Conservation (phyloP, 768 basidiomycete genomes). For the Omphalotus guepiniiformis region DNA sequence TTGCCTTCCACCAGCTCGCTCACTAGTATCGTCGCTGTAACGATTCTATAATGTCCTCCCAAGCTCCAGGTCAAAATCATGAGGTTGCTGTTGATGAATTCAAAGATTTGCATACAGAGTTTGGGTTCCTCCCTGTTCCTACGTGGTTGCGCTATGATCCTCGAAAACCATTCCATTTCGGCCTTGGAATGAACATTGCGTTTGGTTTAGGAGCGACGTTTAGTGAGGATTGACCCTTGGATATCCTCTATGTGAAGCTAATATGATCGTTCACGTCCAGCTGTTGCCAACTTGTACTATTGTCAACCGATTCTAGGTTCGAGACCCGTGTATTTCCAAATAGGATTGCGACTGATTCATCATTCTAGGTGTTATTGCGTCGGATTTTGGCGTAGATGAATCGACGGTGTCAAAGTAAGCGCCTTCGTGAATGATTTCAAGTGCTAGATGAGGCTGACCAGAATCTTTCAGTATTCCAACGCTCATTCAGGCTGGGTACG, state of each 20-base stretch:
- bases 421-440: slow-evolving; percentile 11
- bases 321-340: too few relatives aligned
- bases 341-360: too few relatives aligned
- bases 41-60: too few relatives aligned
- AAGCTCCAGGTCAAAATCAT: too few relatives aligned
- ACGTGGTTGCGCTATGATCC: slow-evolving; percentile 48
- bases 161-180: slow-evolving; percentile 45
- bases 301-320: too few relatives aligned
- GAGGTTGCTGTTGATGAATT: too few relatives aligned
- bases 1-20: too few relatives aligned
- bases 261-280: slow-evolving; percentile 27
- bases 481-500: slow-evolving; percentile 63
- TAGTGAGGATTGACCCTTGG: slow-evolving; percentile 26
- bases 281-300: slow-evolving; percentile 77
- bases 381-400: too few relatives aligned
- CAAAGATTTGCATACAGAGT: too few relatives aligned
- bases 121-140: slow-evolving; percentile 64
- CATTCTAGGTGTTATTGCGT: too few relatives aligned
- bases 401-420: slow-evolving; percentile 70
- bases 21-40: too few relatives aligned
- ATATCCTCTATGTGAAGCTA: not conserved
- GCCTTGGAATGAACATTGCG: slow-evolving; percentile 45
- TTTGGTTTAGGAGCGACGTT: slow-evolving; percentile 66
- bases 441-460: slow-evolving; percentile 20
- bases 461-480: slow-evolving; percentile 53